These are phyloP conservation scores for Lentinula guzmanii DNA, from an alignment of 768 basidiomycete species.

Conservation along the genomic window DNA sequence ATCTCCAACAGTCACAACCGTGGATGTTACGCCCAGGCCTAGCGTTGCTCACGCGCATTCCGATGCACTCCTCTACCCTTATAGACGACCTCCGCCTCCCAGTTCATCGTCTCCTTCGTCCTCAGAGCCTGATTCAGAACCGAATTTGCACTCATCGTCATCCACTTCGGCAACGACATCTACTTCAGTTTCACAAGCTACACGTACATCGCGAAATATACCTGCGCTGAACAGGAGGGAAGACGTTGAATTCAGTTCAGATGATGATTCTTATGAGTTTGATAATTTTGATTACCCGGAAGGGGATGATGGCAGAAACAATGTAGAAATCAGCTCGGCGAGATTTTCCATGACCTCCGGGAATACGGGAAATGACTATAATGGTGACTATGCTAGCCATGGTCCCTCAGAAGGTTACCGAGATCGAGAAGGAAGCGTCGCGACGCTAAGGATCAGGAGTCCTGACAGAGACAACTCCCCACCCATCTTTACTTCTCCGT, in stretches of 20 bases:
- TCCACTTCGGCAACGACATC: background rate
- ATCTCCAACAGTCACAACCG: slow-evolving; percentile 26
- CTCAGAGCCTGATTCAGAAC: slow-evolving; percentile 14
- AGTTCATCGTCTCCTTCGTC: slow-evolving; percentile 12
- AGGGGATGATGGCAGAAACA: slow-evolving; percentile 30
- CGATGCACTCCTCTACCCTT: background rate
- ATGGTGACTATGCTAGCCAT: slow-evolving; percentile 35
- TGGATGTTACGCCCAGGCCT: slow-evolving; percentile 47
- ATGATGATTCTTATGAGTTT: slow-evolving; percentile 33
- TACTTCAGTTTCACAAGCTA: background rate
- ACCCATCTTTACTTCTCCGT: background rate
- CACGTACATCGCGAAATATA: slow-evolving; percentile 7
- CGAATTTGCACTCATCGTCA: background rate
- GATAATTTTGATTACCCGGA: slow-evolving; percentile 21
- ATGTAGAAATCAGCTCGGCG: slow-evolving; percentile 33
- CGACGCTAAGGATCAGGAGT: slow-evolving; percentile 42
- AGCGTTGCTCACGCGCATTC: slow-evolving; percentile 30
- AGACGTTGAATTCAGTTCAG: slow-evolving; percentile 36
- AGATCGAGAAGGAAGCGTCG: slow-evolving; percentile 51
- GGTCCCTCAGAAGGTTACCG: slow-evolving; percentile 20
- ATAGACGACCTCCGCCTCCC: background rate
- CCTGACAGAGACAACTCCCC: background rate
- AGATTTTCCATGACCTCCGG: slow-evolving; percentile 20
- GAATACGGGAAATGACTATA: background rate
- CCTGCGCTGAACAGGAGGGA: background rate